Percentiles rank a stretch among this genome's conserved stretches.
phyloP scores from a whole-genome alignment of 495 filamentous ascomycete genomes.

The Tuber melanosporum region DNA sequence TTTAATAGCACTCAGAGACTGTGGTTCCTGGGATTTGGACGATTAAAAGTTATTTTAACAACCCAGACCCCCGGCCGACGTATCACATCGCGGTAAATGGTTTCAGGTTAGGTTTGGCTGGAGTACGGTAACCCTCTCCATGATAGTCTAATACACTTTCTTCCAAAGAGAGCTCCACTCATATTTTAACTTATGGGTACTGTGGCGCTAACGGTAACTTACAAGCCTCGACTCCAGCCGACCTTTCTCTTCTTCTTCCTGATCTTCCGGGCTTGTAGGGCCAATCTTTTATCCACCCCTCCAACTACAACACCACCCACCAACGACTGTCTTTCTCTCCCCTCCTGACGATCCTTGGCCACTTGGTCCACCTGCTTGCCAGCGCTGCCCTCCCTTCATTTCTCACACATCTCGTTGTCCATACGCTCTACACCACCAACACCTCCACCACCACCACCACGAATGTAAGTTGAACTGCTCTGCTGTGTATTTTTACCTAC shows the following conservation, averaged over 20 bases:
- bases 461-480: conserved; percentile 5
- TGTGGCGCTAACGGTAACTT: background rate
- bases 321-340: conserved; percentile 24
- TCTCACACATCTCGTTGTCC: conserved; percentile 19
- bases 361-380: conserved; percentile 15
- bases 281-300: conserved; percentile 3
- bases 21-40: background rate
- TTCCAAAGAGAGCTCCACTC: background rate
- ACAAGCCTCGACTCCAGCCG: conserved; percentile 6
- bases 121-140: background rate
- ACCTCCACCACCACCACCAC: conserved; percentile 8
- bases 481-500: conserved; percentile 1
- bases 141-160: background rate
- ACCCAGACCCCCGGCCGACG: background rate
- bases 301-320: conserved; percentile 15
- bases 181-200: background rate
- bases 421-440: conserved; percentile 8
- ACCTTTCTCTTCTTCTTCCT: conserved; percentile 29
- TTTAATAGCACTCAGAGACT: background rate
- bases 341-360: conserved; percentile 8
- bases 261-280: conserved; percentile 3
- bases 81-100: background rate
- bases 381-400: conserved; percentile 18
- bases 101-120: background rate
- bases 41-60: background rate